Evolutionary conservation across 108 stramenopile genomes (phyloP), one percentile per base, ranked within the genome.

Genomic region (Skeletonema costatum): DNA sequence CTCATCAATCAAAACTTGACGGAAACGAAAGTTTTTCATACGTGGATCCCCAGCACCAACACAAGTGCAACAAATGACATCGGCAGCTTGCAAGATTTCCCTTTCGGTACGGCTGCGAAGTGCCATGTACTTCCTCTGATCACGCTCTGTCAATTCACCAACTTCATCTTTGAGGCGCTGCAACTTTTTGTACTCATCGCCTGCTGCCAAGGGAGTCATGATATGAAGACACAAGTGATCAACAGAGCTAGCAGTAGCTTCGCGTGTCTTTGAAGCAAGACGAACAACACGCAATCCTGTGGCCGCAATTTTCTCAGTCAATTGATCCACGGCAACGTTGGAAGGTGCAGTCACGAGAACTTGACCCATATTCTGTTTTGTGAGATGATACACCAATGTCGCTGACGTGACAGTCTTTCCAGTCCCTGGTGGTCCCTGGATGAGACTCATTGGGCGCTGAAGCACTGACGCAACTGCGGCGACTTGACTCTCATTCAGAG

Each of bases 1-100:
- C 77, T 99, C 99, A 78, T 99, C 99, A 85, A 99, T 96, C 65
- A 99, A 74, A 32, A 99, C 98, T 81, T 98, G 97, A 53, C 95
- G 90, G 75, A 99, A 99, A 13, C 96, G 93, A 60, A 97, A 93
- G 75, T 97, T 97, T 77, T 92, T 92, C 42, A 99, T 81, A 51
- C 99, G 94, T 6, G 96, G 94, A 76, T 99, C 99, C 14, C 97
- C 99, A 32, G 99, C 98, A 39, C 97, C 97, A 14, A 96, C 97
- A 76, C 99, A 99, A 32, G 99, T 99, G 66, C 92, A 94, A 73
- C 99, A 99, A 72, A 99, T 98, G 35, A 99, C 98, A 85, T 99
- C 98, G 8, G 99, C 99, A 1, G 97, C 97, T 81, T 97, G 93
- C 70, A 99, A 76, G 64, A 99, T 95, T 75, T 99, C 97, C n/a